These are phyloP conservation scores for Zygosaccharomyces sapae DNA, from an alignment of 1,139 yeast species.

Conservation along the genomic window DNA sequence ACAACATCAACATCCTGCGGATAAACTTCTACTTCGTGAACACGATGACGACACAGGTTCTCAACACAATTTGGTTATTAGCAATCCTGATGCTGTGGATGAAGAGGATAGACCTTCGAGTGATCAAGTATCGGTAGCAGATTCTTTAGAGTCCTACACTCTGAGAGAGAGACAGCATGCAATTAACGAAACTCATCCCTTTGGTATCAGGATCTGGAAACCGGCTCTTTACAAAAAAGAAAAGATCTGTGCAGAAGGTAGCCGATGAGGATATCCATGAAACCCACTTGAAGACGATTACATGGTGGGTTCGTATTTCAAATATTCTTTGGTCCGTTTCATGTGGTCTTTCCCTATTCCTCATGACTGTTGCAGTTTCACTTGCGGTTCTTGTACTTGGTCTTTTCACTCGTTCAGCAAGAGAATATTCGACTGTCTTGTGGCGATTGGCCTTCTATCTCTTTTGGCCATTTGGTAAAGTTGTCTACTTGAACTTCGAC, in stretches of 20 bases:
- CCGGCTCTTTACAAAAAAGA: constrained; percentile 94
- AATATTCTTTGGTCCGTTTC: constrained; percentile 73
- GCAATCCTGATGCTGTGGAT: constrained; percentile 18
- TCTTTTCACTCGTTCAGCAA: constrained; percentile 43
- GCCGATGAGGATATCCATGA: constrained; percentile 95
- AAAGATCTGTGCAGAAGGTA: constrained; percentile 82
- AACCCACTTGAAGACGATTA: constrained; percentile 46
- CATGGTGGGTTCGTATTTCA: constrained; percentile 63
- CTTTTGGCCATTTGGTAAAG: constrained; percentile 83
- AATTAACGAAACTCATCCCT: constrained; percentile 92
- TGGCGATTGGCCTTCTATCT: constrained; percentile 66
- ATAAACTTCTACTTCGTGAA: constrained; percentile 24
- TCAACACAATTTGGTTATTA: constrained; percentile 19
- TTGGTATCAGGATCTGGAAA: constrained; percentile 97
- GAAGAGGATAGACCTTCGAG: constrained; percentile 37
- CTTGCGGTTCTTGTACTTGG: constrained; percentile 47
- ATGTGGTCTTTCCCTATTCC: constrained; percentile 59
- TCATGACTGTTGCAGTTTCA: constrained; percentile 49
- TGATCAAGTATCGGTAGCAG: constrained; percentile 47
- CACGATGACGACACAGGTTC: constrained; percentile 14
- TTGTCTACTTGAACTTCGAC: constrained; percentile 73
- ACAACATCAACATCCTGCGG: constrained; percentile 6
- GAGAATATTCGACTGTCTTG: constrained; percentile 57
- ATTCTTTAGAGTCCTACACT: constrained; percentile 81
- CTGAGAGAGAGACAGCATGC: constrained; percentile 92